Evolutionary conservation across 306 rosid genomes (phyloP).

Genomic region (Corylus americana): DNA sequence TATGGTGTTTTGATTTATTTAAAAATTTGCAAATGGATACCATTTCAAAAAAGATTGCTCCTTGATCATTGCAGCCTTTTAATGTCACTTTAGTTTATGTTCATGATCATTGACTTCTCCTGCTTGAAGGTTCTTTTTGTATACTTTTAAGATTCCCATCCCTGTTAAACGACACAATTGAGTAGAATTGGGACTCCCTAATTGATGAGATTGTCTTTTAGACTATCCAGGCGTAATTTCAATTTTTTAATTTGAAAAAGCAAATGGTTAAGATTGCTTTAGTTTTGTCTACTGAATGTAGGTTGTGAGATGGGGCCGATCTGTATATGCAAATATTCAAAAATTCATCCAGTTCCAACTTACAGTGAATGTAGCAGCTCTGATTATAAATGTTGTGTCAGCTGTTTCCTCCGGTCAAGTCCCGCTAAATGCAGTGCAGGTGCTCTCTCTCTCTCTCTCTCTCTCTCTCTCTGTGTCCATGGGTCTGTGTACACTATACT

Average conservation of each 20-base stretch:
- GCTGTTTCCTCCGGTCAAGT: constrained; percentile 83
- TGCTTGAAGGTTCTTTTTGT: neutral
- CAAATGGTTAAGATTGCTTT: neutral
- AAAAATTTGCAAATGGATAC: neutral
- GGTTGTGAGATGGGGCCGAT: constrained; percentile 98
- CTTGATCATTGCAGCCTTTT: neutral
- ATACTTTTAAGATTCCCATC: neutral
- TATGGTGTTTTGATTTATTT: neutral
- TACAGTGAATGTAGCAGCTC: constrained; percentile 94
- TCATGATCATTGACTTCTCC: neutral
- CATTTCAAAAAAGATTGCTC: neutral
- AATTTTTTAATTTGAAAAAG: neutral
- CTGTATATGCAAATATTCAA: constrained; percentile 96
- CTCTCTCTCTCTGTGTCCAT: constrained; percentile 15
- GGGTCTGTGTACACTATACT: constrained; percentile 15
- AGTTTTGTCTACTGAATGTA: constrained; percentile 35
- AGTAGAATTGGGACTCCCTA: neutral
- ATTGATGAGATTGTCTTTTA: neutral
- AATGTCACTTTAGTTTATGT: neutral
- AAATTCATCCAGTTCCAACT: constrained; percentile 98
- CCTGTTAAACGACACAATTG: neutral
- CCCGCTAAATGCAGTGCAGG: constrained; percentile 98
- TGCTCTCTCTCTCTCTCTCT: constrained; percentile 27
- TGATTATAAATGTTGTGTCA: constrained; percentile 82
- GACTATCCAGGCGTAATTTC: neutral